Conservation (phyloP, 805 yeast genomes). For the Hemisphaericaspora nanyangensis region DNA sequence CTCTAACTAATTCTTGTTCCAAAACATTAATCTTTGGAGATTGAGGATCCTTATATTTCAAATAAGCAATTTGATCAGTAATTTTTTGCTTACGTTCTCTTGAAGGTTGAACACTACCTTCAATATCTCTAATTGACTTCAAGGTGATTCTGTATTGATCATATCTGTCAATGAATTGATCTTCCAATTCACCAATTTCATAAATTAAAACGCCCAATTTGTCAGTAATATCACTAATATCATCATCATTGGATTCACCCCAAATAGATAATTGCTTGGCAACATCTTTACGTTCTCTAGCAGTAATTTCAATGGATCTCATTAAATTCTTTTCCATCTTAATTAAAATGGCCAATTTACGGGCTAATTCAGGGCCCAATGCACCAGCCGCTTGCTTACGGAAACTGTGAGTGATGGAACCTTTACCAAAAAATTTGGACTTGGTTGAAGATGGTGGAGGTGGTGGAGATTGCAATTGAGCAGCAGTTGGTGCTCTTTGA, state of each 20-base stretch:
- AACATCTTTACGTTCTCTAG: conserved; percentile 91
- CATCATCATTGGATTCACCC: conserved; percentile 99
- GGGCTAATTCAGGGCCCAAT: conserved; percentile 90
- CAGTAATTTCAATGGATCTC: conserved; percentile 89
- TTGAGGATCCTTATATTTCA: conserved; percentile 97
- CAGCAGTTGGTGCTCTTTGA: conserved; percentile 76
- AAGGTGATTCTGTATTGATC: conserved; percentile 96
- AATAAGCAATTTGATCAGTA: conserved; percentile 95
- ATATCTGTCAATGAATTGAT: conserved; percentile 96
- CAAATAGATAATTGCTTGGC: conserved; percentile 95
- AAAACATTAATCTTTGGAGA: conserved; percentile 92
- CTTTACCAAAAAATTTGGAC: conserved; percentile 69
- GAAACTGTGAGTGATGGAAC: conserved; percentile 63
- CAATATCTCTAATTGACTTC: conserved; percentile 93
- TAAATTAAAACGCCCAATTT: conserved; percentile 92
- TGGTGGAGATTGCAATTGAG: conserved; percentile 75
- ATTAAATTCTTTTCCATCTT: conserved; percentile 95
- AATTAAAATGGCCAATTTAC: conserved; percentile 86
- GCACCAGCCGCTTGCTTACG: conserved; percentile 87
- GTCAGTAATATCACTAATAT: conserved; percentile 94
- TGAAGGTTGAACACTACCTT: conserved; percentile 96
- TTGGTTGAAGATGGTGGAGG: conserved; percentile 78
- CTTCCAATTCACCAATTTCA: conserved; percentile 97
- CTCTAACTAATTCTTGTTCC: conserved; percentile 98
- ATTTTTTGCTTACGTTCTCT: conserved; percentile 97